Evolutionary conservation across 768 basidiomycete species (phyloP), one percentile per base, ranked within the genome.

Genomic region (Kwoniella bestiolae): DNA sequence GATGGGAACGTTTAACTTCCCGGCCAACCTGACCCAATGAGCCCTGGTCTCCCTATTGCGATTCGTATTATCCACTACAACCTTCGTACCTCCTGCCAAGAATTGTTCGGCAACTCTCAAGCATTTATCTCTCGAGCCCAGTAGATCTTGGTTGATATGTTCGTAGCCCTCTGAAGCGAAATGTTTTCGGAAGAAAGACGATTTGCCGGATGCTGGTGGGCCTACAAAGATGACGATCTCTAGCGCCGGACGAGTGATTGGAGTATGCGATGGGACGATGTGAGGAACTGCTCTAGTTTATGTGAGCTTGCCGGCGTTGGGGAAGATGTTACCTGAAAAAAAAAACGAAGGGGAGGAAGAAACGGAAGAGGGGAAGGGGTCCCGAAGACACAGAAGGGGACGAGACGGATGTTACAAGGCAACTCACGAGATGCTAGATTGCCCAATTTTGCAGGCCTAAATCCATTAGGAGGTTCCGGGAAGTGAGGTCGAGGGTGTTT

Each of bases 61-160:
- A 79, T 95, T 95, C n/a, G 94, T 96, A 77, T 95, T 96, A 77
- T 97, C 94, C 47, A 97, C 84, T 12, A 94, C 90, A 72, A 89
- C 90, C 59, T 88, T 88, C 75, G 86, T 83, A 1, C 87, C 86
- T 0, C 81, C 83, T 26, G 79, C 73, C 32, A 94, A 73, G 0
- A 85, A 84, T 25, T 85, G 85, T 55, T 86, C 84, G 1, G 88
- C 87, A 1, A 84, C 86, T 70, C 85, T 87, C 53, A 94, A 67
- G 72, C 94, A 96, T 71, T 88, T 91, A 9, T 86, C 82, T 47
- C 90, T 85, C n/a, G 87, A 88, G 56, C 86, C 86, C 14, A 97
- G 81, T 2, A 83, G 87, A 76, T 95, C 92, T 80, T 95, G 93
- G 75, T 95, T 95, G 66, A 98, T 85, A 69, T 94, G 91, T 1